These are phyloP conservation scores for Leptographium wingfieldii DNA, from an alignment of 2,329 filamentous ascomycete species.

Conservation along the genomic window DNA sequence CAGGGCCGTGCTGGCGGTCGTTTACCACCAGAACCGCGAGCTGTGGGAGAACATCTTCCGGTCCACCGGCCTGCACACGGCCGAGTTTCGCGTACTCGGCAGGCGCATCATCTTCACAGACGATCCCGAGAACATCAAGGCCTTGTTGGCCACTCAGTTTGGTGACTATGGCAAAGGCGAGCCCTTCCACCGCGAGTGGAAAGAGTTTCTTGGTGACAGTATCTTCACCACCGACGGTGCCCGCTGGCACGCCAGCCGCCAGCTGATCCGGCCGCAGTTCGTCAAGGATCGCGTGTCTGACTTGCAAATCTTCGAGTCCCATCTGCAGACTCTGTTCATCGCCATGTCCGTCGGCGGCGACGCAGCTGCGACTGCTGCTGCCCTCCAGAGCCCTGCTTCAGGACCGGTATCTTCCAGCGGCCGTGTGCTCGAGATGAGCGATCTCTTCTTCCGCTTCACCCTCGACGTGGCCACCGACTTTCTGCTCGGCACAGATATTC, in stretches of 20 bases:
- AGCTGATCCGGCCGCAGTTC: slow-evolving; percentile 76
- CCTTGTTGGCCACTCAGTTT: slow-evolving; percentile 80
- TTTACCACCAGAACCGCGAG: slow-evolving; percentile 43
- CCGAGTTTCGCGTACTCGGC: slow-evolving; percentile 43
- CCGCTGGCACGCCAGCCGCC: slow-evolving; percentile 68
- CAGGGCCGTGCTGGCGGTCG: slow-evolving; percentile 38
- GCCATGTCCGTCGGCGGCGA: slow-evolving; percentile 48
- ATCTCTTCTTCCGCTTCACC: slow-evolving; percentile 74
- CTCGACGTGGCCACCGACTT: slow-evolving; percentile 82
- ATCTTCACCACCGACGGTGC: slow-evolving; percentile 73
- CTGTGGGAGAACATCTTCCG: slow-evolving; percentile 46
- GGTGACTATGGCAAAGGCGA: slow-evolving; percentile 71
- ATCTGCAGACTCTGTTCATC: slow-evolving; percentile 60
- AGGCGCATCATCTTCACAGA: slow-evolving; percentile 59
- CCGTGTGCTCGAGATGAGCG: slow-evolving; percentile 53
- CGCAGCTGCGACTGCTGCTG: slow-evolving; percentile 43
- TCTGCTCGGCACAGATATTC: slow-evolving; percentile 64
- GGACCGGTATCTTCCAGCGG: slow-evolving; percentile 42
- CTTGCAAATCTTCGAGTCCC: slow-evolving; percentile 66
- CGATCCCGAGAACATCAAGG: slow-evolving; percentile 85
- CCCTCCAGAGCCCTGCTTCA: slow-evolving; percentile 41
- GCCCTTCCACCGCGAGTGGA: slow-evolving; percentile 62
- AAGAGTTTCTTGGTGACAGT: slow-evolving; percentile 60
- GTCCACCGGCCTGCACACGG: slow-evolving; percentile 36
- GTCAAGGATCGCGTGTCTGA: slow-evolving; percentile 74